Base-by-base conservation (phyloP, 352 stramenopile species). In the Pythium biforme region DNA sequence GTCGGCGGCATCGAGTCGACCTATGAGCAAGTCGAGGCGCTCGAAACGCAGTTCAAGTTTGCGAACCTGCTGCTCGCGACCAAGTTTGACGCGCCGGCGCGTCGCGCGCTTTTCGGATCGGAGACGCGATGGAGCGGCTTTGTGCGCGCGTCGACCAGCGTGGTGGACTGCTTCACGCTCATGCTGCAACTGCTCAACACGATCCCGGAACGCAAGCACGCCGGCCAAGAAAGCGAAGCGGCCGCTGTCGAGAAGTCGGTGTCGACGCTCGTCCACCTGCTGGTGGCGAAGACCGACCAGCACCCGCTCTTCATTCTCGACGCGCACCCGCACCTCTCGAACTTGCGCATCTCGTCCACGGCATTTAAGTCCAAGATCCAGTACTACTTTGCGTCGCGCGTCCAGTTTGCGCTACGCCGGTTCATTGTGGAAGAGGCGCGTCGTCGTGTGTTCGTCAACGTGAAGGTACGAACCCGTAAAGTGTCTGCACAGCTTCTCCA, bases 301-400 rank as follows among this genome's bases (percentile, higher is more conserved):
- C 69, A 75, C 40, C 64, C 69, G 15, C 59, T 75, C 1, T 61
- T 75, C 19, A 40, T 75, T 9, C 52, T 75, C 20, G 69, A 73
- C 25, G 56, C 60, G 2, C 59, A 75, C 50, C 69, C 69, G 27
- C 59, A 73, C 27, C 51, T 75, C 37, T 72, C 69, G 2, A 75
- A 72, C 41, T 40, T 75, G 33, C 62, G 64, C 31, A 66, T 75
- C 29, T 68, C 69, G 20, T 66, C 64, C 4, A 68, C 25, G 12
- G 55, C 27, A 4, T 67, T 68, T 49, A 73, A 70, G 51, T 75
- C 59, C 11, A 56, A 60, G 29, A 55, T 75, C n/a, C 54, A 66
- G 25, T 72, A 73, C 52, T 73, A 67, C 37, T 64, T 75, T 39
- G 64, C 65, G 11, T 75, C 65, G 3, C 60, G 63, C 19, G 22